Evolutionary conservation across 129 eudicot species (phyloP).

Genomic region (Lactuca sativa): DNA sequence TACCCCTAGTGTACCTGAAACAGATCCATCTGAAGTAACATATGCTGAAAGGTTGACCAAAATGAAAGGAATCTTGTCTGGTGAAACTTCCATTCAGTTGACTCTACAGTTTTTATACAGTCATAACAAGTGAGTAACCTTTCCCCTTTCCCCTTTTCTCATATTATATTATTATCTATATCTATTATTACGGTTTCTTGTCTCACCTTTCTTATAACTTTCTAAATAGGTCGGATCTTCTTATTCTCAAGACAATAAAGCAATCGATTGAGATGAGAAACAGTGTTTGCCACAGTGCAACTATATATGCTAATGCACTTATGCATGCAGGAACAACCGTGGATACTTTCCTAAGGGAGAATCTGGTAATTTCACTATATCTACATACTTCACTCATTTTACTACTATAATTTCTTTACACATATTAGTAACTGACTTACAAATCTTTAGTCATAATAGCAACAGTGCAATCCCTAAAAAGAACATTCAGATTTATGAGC

Average conservation of each 20-base stretch:
- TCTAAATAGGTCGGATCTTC: slow-evolving; percentile 81
- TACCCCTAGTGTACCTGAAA: slow-evolving; percentile 23
- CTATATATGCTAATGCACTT: slow-evolving; percentile 91
- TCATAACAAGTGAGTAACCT: slow-evolving; percentile 81
- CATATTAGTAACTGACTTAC: too few relatives aligned
- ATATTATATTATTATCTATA: neutral
- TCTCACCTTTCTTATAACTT: neutral
- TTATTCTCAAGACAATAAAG: slow-evolving; percentile 89
- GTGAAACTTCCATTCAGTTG: slow-evolving; percentile 95
- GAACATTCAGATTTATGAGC: too few relatives aligned
- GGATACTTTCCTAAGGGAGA: slow-evolving; percentile 93
- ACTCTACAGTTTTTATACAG: slow-evolving; percentile 88
- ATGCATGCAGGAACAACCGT: slow-evolving; percentile 99
- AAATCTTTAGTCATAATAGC: neutral
- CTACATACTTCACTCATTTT: neutral
- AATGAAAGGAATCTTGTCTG: slow-evolving; percentile 81
- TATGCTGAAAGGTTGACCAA: slow-evolving; percentile 83
- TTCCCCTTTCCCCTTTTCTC: slow-evolving; percentile 2
- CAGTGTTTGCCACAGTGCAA: slow-evolving; percentile 99
- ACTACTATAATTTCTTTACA: neutral
- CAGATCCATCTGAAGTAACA: slow-evolving; percentile 63
- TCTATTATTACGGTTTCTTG: neutral
- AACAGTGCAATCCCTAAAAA: too few relatives aligned
- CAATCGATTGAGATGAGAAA: slow-evolving; percentile 98
- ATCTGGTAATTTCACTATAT: slow-evolving; percentile 56